Evolutionary conservation across 2,329 filamentous ascomycete genomes (phyloP).

Genomic region (Cryoendolithus antarcticus): DNA sequence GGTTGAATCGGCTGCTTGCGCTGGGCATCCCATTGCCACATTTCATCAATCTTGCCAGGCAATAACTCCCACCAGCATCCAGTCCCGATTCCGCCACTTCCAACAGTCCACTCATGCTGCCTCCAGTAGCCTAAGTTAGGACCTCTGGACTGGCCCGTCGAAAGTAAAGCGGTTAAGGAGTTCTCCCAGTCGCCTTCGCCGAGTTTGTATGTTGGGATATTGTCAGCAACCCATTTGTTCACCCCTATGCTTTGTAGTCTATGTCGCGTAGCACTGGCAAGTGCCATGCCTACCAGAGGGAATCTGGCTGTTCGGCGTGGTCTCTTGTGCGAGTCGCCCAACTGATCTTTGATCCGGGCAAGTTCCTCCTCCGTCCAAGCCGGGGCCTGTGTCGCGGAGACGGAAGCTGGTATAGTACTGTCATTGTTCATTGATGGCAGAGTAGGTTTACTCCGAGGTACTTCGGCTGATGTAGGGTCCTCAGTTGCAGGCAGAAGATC

Average conservation of each 20-base stretch:
- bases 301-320: conserved; percentile 10
- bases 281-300: conserved; percentile 19
- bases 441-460: no score
- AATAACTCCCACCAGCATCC: conserved; percentile 11
- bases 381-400: neutral
- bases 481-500: no score
- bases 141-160: neutral
- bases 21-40: conserved; percentile 16
- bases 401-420: neutral
- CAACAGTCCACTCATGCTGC: conserved; percentile 4
- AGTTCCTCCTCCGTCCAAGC: conserved; percentile 1
- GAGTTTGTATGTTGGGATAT: conserved; percentile 15
- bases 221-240: conserved; percentile 16
- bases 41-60: conserved; percentile 8
- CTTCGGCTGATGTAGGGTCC: neutral
- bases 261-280: conserved; percentile 13
- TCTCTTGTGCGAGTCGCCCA: conserved; percentile 12
- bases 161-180: conserved; percentile 1
- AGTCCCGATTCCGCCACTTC: conserved; percentile 3
- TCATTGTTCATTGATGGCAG: neutral
- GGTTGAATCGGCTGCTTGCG: conserved; percentile 10
- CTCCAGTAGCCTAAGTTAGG: conserved; percentile 5
- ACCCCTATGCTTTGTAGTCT: conserved; percentile 12
- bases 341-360: conserved; percentile 2
- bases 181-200: conserved; percentile 9